Conservation (phyloP, 2,329 filamentous ascomycete genomes). For the Trematosphaeria pertusa region DNA sequence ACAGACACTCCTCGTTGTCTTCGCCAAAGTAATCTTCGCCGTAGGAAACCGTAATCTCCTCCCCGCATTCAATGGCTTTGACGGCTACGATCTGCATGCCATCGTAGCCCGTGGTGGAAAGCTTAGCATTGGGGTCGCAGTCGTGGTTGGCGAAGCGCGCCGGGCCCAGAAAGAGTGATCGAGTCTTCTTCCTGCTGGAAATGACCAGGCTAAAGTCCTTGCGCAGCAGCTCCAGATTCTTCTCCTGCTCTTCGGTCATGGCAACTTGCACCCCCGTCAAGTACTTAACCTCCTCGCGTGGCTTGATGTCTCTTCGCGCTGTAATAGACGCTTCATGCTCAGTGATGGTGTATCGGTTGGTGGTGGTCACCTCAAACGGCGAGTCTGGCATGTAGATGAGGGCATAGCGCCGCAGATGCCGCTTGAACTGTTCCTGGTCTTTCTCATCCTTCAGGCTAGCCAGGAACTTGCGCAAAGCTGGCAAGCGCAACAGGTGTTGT, state of each 20-base stretch:
- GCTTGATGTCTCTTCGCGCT: constrained; percentile 78
- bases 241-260: constrained; percentile 90
- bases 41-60: constrained; percentile 97
- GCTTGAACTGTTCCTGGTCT: constrained; percentile 85
- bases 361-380: constrained; percentile 91
- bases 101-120: constrained; percentile 82
- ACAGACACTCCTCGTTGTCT: constrained; percentile 93
- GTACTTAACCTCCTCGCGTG: constrained; percentile 88
- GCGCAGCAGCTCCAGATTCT: constrained; percentile 77
- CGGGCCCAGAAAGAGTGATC: constrained; percentile 91
- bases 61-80: constrained; percentile 80
- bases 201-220: constrained; percentile 98
- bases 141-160: constrained; percentile 98
- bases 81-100: constrained; percentile 91
- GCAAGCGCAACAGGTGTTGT: constrained; percentile 72
- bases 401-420: constrained; percentile 88
- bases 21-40: constrained; percentile 96
- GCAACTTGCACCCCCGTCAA: constrained; percentile 89
- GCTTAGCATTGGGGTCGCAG: constrained; percentile 87
- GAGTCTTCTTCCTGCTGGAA: constrained; percentile 87
- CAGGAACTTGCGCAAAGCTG: constrained; percentile 76
- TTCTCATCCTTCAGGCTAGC: constrained; percentile 72
- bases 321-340: constrained; percentile 88
- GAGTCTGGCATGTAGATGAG: constrained; percentile 93
- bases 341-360: constrained; percentile 92